phyloP scores from a whole-genome alignment of 352 stramenopile species.

The Globisporangium paroecandrum region DNA sequence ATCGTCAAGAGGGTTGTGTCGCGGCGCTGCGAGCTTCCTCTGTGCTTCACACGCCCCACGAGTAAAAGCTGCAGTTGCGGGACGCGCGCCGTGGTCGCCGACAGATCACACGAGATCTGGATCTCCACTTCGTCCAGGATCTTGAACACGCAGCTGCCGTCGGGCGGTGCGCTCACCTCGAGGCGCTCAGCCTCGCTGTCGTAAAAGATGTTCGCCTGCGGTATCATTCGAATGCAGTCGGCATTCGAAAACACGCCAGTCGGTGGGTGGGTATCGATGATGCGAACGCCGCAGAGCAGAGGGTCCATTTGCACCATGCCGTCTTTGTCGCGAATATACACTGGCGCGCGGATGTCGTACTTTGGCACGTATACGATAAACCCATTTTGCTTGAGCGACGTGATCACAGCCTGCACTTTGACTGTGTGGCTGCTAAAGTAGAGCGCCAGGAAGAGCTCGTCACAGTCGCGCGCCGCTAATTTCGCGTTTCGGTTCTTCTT shows the following conservation, averaged over 20 bases:
- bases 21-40: slow-evolving; percentile 19
- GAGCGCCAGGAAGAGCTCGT: slow-evolving; percentile 90
- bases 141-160: slow-evolving; percentile 39
- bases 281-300: slow-evolving; percentile 62
- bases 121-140: slow-evolving; percentile 78
- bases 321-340: slow-evolving; percentile 89
- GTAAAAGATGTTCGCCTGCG: slow-evolving; percentile 38
- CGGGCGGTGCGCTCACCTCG: slow-evolving; percentile 26
- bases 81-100: slow-evolving; percentile 61
- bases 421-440: slow-evolving; percentile 91
- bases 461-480: slow-evolving; percentile 82
- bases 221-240: slow-evolving; percentile 63
- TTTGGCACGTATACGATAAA: slow-evolving; percentile 92
- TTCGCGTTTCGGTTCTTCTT: slow-evolving; percentile 89
- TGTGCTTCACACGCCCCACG: slow-evolving; percentile 46
- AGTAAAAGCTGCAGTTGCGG: slow-evolving; percentile 73
- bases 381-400: slow-evolving; percentile 88
- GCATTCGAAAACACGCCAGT: slow-evolving; percentile 57
- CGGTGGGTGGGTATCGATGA: slow-evolving; percentile 53
- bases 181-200: slow-evolving; percentile 29
- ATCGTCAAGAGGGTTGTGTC: slow-evolving; percentile 21
- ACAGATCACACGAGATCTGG: slow-evolving; percentile 75
- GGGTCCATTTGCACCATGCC: slow-evolving; percentile 84
- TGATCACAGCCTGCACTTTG: slow-evolving; percentile 84
- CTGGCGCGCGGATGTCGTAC: slow-evolving; percentile 88